phyloP scores from a whole-genome alignment of 345 rosid genomes.

The Dipteronia sinensis region DNA sequence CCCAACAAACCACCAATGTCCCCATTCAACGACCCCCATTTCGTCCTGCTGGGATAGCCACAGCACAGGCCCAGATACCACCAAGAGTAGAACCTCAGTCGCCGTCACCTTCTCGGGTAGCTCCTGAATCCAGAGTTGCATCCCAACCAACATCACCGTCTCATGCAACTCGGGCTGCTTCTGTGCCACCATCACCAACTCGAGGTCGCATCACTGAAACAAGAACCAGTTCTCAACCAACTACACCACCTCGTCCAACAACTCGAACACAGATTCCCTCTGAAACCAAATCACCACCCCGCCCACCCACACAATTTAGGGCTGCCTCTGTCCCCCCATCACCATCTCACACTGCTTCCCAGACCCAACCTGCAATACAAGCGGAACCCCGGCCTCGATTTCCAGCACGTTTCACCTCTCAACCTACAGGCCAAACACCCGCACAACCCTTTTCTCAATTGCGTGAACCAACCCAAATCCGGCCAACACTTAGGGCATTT shows the following conservation, averaged over 20 bases:
- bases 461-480: slow-evolving; percentile 19
- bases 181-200: slow-evolving; percentile 16
- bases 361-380: slow-evolving; percentile 28
- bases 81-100: slow-evolving; percentile 26
- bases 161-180: slow-evolving; percentile 14
- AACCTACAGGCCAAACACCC: slow-evolving; percentile 25
- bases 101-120: slow-evolving; percentile 12
- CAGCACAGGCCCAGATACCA: slow-evolving; percentile 19
- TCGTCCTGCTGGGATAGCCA: slow-evolving; percentile 47
- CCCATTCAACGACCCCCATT: slow-evolving; percentile 45
- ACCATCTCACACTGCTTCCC: slow-evolving; percentile 35
- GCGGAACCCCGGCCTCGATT: slow-evolving; percentile 30
- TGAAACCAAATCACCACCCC: slow-evolving; percentile 29
- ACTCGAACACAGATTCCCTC: slow-evolving; percentile 18
- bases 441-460: slow-evolving; percentile 37
- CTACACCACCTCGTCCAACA: slow-evolving; percentile 29
- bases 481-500: slow-evolving; percentile 16
- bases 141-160: slow-evolving; percentile 21
- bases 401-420: slow-evolving; percentile 27
- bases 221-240: slow-evolving; percentile 18
- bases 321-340: slow-evolving; percentile 25
- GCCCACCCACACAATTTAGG: slow-evolving; percentile 15
- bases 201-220: slow-evolving; percentile 10
- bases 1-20: slow-evolving; percentile 28
- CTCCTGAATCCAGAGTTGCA: slow-evolving; percentile 18